Evolutionary conservation across 1,139 yeast species (phyloP), one percentile per base, ranked within the genome.

Genomic region (Kodamaea ohmeri): DNA sequence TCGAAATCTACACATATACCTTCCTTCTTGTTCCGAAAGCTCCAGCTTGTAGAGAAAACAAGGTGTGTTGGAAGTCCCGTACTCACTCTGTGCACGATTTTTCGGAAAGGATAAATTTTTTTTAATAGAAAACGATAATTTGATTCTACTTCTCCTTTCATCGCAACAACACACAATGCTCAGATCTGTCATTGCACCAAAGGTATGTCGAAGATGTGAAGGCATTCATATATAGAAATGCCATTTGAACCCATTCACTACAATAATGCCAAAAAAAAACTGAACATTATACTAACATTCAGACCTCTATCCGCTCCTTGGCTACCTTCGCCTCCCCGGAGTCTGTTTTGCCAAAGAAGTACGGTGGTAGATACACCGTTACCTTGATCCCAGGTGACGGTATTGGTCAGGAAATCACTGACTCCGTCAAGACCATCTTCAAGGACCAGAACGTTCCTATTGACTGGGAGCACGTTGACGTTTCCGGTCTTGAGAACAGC

Each of bases 331-430:
- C 78, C 46, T 61, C 73, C 33, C 71, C 81, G 42, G 87, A 80
- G 59, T 61, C 80, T 46, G 77, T 78, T 46, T 72, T 83, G 56
- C 95, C 96, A 57, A 86, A 86, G 75, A 86, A 88, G 71, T 89
- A 88, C 69, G 97, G 97, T 53, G 96, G 96, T 48, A 83, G 83
- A 63, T 90, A 78, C 76, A 84, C 90, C 42, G 95, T 89, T 43
- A 89, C 97, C 41, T 76, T 92, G 63, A 84, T 92, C 56, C 97
- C 97, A 47, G 92, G 90, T 65, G 98, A 92, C 63, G 98, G 98
- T 78, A 84, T 90, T 50, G 98, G 98, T 67, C 84, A 83, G 61
- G 97, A 92, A 73, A 87, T 89, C 64, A 84, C 97, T 44, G 94
- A 86, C 65, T 84, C 97, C 26, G 98, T 92, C 48, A 82, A 85